phyloP scores from a whole-genome alignment of 139 green algal genomes.

The Chlorella ohadii region DNA sequence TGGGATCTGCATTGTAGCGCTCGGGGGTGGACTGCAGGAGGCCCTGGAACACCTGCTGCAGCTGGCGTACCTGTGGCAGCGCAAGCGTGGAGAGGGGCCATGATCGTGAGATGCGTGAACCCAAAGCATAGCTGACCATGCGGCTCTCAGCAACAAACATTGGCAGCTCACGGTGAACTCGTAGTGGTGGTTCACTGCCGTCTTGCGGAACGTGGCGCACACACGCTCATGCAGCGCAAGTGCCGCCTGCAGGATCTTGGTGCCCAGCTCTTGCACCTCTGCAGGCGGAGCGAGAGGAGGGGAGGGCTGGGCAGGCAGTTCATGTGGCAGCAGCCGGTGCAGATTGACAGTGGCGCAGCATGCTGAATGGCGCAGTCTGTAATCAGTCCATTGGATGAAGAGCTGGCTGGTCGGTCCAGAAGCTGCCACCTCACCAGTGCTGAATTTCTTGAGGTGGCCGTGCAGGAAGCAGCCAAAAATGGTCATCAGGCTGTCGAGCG shows the following conservation, averaged over 20 bases:
- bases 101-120: too few relatives aligned
- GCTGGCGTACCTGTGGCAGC: constrained; percentile 65
- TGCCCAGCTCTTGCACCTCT: constrained; percentile 76
- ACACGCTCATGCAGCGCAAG: constrained; percentile 89
- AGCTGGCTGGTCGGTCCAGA: too few relatives aligned
- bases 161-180: constrained; percentile 46
- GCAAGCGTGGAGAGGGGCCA: too few relatives aligned
- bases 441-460: constrained; percentile 81
- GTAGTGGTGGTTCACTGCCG: constrained; percentile 94
- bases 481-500: constrained; percentile 87
- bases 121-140: too few relatives aligned
- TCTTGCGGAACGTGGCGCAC: constrained; percentile 87
- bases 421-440: background rate
- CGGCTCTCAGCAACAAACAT: too few relatives aligned
- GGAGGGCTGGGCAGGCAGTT: background rate
- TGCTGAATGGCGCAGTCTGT: too few relatives aligned
- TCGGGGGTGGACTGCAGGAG: background rate
- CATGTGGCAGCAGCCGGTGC: too few relatives aligned
- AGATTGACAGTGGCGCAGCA: too few relatives aligned
- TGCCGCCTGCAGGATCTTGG: constrained; percentile 84
- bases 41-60: constrained; percentile 91
- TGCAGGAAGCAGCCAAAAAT: constrained; percentile 92
- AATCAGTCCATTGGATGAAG: too few relatives aligned
- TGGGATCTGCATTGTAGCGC: constrained; percentile 43
- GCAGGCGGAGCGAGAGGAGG: background rate